phyloP scores from a whole-genome alignment of 345 rosid species.

The Mercurialis annua region DNA sequence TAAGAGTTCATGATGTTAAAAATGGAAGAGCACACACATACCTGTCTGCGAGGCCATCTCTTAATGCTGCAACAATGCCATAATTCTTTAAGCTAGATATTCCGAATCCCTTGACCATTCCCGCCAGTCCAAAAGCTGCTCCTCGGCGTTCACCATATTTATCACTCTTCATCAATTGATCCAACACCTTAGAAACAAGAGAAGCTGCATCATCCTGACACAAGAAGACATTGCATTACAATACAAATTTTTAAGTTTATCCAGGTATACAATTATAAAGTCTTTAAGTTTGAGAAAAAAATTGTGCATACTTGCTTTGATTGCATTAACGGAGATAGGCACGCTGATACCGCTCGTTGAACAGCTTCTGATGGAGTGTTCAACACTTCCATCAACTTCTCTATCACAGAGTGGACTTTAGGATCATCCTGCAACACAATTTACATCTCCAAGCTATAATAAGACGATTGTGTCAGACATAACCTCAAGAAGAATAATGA shows the following conservation, averaged over 20 bases:
- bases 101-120: slow-evolving; percentile 90
- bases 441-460: slow-evolving; percentile 1
- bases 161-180: slow-evolving; percentile 82
- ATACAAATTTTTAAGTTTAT: not conserved
- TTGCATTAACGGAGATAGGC: slow-evolving; percentile 82
- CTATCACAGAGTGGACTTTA: slow-evolving; percentile 84
- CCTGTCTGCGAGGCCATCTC: slow-evolving; percentile 81
- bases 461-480: not conserved
- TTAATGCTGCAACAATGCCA: slow-evolving; percentile 56
- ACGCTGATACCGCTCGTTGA: slow-evolving; percentile 87
- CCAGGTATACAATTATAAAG: slow-evolving; percentile 2
- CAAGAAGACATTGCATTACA: slow-evolving; percentile 18
- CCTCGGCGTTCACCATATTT: slow-evolving; percentile 98
- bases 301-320: slow-evolving; percentile 67
- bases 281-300: slow-evolving; percentile 5
- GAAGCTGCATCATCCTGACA: slow-evolving; percentile 69
- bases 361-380: slow-evolving; percentile 99
- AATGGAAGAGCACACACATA: slow-evolving; percentile 17
- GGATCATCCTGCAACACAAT: slow-evolving; percentile 76
- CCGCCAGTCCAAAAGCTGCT: slow-evolving; percentile 98
- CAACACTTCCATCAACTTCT: slow-evolving; percentile 89
- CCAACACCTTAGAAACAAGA: slow-evolving; percentile 71
- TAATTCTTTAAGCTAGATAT: slow-evolving; percentile 78
- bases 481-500: not conserved
- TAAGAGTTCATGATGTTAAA: not conserved